A percentile compares a stretch with the other conserved stretches of the same genome.
Conservation (phyloP, 306 rosid species). For the Pueraria montana region DNA sequence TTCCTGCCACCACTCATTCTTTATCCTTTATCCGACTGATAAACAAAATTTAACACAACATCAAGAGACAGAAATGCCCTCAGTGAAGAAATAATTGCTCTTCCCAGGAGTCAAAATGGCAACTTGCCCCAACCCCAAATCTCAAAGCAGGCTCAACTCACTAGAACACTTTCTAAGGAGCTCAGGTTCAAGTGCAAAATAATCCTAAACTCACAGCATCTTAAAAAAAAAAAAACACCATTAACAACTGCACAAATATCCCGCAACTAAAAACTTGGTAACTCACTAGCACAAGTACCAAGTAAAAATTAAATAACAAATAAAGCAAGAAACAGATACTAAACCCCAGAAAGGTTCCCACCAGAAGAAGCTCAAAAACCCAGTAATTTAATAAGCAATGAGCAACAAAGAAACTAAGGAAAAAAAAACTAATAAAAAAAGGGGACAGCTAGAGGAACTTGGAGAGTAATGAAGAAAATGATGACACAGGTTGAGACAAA, state of each 20-base stretch:
- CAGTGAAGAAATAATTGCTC: background rate
- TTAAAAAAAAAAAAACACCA: background rate
- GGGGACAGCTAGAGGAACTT: background rate
- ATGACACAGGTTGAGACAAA: conserved; percentile 19
- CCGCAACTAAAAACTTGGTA: conserved; percentile 35
- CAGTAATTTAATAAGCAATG: conserved; percentile 28
- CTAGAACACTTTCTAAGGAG: background rate
- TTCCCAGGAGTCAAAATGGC: conserved; percentile 18
- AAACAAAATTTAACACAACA: background rate
- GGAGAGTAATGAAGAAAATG: background rate
- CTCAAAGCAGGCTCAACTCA: conserved; percentile 23
- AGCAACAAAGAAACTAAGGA: background rate
- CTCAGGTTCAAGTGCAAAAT: conserved; percentile 3
- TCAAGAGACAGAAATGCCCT: conserved; percentile 16
- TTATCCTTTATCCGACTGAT: conserved; percentile 7
- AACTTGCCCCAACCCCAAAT: conserved; percentile 25
- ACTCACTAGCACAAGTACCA: conserved; percentile 35
- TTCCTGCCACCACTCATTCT: conserved; percentile 8
- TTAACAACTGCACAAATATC: conserved; percentile 35
- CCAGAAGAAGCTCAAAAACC: conserved; percentile 46
- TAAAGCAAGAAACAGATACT: conserved; percentile 13
- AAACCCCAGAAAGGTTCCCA: conserved; percentile 47
- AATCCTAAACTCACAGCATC: conserved; percentile 1
- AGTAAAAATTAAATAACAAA: conserved; percentile 18
- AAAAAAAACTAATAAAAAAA: conserved; percentile 1